Evolutionary conservation across 129 eudicot species (phyloP).

Genomic region (Sambucus nigra): DNA sequence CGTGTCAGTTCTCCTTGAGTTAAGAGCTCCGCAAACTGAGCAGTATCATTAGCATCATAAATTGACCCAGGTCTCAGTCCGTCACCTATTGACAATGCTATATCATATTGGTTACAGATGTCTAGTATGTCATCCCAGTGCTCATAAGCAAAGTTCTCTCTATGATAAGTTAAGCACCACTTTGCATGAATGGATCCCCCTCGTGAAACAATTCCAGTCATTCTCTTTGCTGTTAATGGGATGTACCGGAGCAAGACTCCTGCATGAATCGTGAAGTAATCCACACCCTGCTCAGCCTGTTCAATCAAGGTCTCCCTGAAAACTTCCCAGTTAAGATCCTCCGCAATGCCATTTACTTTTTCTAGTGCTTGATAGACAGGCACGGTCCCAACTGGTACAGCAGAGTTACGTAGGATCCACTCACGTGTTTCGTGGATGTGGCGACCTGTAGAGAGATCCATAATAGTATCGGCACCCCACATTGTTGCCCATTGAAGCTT

Average conservation of each 20-base stretch:
- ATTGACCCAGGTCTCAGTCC: conserved; percentile 97
- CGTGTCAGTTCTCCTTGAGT: conserved; percentile 97
- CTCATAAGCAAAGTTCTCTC: conserved; percentile 94
- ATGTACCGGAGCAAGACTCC: conserved; percentile 88
- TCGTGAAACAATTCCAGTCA: conserved; percentile 98
- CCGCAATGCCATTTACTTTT: conserved; percentile 88
- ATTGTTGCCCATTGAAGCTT: conserved; percentile 99
- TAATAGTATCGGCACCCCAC: conserved; percentile 99
- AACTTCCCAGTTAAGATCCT: conserved; percentile 87
- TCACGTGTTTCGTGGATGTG: conserved; percentile 99
- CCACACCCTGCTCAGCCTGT: conserved; percentile 99
- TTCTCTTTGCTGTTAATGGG: conserved; percentile 88
- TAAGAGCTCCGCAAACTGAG: conserved; percentile 92
- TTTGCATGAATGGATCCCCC: conserved; percentile 99
- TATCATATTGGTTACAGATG: conserved; percentile 93
- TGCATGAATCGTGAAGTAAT: conserved; percentile 94
- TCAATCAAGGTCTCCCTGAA: conserved; percentile 93
- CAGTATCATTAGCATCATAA: conserved; percentile 98
- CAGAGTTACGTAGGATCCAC: conserved; percentile 91
- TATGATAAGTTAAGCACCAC: conserved; percentile 97
- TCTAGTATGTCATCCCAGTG: conserved; percentile 99
- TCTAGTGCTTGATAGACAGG: conserved; percentile 96
- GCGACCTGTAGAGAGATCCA: conserved; percentile 96
- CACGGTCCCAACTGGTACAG: conserved; percentile 93
- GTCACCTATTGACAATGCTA: conserved; percentile 91